phyloP scores from a whole-genome alignment of 2,329 filamentous ascomycete genomes.

The Aspergillus cejpii region DNA sequence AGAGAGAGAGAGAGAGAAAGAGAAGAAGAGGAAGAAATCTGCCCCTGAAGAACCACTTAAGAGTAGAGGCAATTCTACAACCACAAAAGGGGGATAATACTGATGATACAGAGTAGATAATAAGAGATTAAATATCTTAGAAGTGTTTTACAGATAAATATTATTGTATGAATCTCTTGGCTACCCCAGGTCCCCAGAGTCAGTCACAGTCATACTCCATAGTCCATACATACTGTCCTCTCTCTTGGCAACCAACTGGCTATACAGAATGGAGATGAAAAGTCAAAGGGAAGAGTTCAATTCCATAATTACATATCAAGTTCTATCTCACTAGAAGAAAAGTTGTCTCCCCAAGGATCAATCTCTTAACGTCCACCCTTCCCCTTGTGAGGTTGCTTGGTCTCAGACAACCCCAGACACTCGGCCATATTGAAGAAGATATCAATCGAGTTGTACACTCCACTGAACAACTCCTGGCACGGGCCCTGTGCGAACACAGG shows the following conservation, averaged over 20 bases:
- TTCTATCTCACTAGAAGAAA: neutral
- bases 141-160: too few relatives aligned
- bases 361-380: too few relatives aligned
- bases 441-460: constrained; percentile 37
- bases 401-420: constrained; percentile 33
- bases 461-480: constrained; percentile 67
- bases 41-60: too few relatives aligned
- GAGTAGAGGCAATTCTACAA: neutral
- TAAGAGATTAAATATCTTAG: too few relatives aligned
- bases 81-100: neutral
- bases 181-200: too few relatives aligned
- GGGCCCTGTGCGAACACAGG: constrained; percentile 72
- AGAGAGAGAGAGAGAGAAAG: neutral
- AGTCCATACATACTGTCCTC: too few relatives aligned
- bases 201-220: too few relatives aligned
- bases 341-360: too few relatives aligned
- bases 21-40: constrained; percentile 3
- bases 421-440: constrained; percentile 39
- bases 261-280: too few relatives aligned
- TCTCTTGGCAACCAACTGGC: constrained; percentile 6
- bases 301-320: neutral
- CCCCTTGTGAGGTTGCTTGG: constrained; percentile 7
- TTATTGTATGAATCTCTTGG: too few relatives aligned
- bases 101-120: constrained; percentile 1
- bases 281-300: too few relatives aligned